These are phyloP conservation scores for Aspergillus latus DNA, from an alignment of 2,329 filamentous ascomycete genomes.

Conservation along the genomic window DNA sequence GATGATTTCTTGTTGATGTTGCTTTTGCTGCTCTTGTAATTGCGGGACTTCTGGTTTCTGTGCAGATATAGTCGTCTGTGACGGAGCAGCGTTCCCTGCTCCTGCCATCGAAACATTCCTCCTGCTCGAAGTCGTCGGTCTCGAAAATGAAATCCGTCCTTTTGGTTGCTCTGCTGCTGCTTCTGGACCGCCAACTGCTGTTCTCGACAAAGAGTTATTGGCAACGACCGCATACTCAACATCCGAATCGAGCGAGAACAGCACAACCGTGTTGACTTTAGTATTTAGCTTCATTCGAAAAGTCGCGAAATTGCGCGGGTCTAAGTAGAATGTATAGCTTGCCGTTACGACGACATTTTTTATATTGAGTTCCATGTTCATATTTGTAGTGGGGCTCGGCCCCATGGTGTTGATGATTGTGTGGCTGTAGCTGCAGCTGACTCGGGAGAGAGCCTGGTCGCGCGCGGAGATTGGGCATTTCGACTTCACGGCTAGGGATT, in stretches of 20 bases:
- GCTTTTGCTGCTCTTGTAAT: not conserved
- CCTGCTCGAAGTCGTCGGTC: not conserved
- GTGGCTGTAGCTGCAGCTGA: conserved; percentile 19
- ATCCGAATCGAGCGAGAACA: conserved; percentile 30
- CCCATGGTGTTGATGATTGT: not conserved
- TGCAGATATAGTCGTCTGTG: not conserved
- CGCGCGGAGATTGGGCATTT: conserved; percentile 26
- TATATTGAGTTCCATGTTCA: not conserved
- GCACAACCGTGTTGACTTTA: conserved; percentile 28
- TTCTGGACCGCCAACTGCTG: not conserved
- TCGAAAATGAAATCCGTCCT: not conserved
- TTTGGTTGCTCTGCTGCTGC: not conserved
- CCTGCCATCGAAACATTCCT: not conserved
- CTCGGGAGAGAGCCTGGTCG: conserved; percentile 29
- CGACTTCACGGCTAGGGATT: conserved; percentile 30
- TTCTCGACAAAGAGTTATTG: not conserved
- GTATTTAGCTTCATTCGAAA: conserved; percentile 34
- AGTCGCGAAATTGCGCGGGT: conserved; percentile 34
- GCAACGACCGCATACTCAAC: conserved; percentile 27
- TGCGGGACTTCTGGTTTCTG: not conserved
- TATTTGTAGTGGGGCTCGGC: not conserved
- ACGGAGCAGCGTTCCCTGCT: conserved; percentile 4
- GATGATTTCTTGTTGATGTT: not conserved
- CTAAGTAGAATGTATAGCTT: conserved; percentile 32
- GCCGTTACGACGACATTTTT: conserved; percentile 23